phyloP scores from a whole-genome alignment of 1,284 basidiomycete species.

The Neolentinus lepideus region DNA sequence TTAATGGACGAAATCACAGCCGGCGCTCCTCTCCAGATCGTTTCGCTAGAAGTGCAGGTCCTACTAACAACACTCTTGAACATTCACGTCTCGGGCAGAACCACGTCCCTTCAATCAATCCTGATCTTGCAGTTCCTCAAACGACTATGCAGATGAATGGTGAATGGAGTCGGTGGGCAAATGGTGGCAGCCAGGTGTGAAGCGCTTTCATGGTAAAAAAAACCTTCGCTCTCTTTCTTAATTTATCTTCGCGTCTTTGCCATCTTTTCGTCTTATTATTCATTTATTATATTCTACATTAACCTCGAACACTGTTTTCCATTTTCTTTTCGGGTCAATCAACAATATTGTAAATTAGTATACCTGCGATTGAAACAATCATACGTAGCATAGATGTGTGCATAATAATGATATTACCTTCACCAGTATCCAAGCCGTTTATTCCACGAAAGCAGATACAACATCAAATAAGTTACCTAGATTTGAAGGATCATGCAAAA shows the following conservation, averaged over 20 bases:
- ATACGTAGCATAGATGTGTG: not conserved
- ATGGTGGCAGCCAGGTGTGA: not conserved
- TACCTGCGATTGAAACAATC: not conserved
- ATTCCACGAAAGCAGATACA: too few species aligned
- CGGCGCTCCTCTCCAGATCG: not conserved
- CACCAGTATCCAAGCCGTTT: too few species aligned
- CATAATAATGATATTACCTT: too few species aligned
- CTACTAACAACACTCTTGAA: not conserved
- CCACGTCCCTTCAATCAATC: not conserved
- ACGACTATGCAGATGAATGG: too few species aligned
- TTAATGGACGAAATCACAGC: not conserved
- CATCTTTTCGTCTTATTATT: not conserved
- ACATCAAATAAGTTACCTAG: too few species aligned
- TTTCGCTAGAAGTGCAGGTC: not conserved
- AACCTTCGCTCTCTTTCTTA: too few species aligned
- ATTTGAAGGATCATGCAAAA: not conserved
- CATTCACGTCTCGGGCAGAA: not conserved
- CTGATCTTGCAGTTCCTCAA: not conserved
- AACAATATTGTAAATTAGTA: not conserved
- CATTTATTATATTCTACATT: not conserved
- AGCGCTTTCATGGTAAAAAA: not conserved
- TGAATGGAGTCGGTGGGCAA: not conserved
- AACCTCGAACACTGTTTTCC: not conserved
- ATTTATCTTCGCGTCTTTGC: not conserved
- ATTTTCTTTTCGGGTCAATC: not conserved